Conservation (phyloP, 768 basidiomycete species). For the Paxillus rubicundulus region DNA sequence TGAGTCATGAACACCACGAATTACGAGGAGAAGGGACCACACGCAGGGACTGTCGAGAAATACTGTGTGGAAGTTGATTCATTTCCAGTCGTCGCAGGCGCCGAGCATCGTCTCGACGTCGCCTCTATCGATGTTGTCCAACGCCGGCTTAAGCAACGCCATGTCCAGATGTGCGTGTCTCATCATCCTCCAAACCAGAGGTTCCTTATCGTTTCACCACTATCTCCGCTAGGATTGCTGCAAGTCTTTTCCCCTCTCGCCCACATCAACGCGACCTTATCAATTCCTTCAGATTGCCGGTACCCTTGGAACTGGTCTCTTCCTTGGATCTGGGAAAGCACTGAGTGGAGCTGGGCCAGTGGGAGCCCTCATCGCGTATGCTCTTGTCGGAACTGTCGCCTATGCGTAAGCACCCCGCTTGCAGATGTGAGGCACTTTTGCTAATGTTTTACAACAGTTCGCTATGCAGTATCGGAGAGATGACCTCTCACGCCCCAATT, state of each 20-base stretch:
- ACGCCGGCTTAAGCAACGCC: slow-evolving; percentile 68
- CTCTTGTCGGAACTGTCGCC: slow-evolving; percentile 61
- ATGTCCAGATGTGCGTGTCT: slow-evolving; percentile 67
- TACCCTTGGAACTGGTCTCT: slow-evolving; percentile 73
- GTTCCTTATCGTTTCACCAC: slow-evolving; percentile 16
- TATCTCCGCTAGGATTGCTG: slow-evolving; percentile 64
- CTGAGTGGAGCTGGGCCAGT: slow-evolving; percentile 60
- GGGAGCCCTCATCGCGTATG: slow-evolving; percentile 65
- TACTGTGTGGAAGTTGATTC: not conserved
- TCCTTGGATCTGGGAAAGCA: slow-evolving; percentile 67
- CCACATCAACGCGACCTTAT: not conserved
- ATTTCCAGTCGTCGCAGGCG: slow-evolving; percentile 8
- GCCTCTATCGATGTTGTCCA: slow-evolving; percentile 70
- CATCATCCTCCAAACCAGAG: not conserved
- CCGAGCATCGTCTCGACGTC: slow-evolving; percentile 46
- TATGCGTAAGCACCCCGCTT: slow-evolving; percentile 53
- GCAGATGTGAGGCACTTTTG: slow-evolving; percentile 38
- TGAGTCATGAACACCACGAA: not conserved
- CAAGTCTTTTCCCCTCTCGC: slow-evolving; percentile 35
- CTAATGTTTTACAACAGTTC: slow-evolving; percentile 43
- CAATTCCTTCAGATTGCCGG: slow-evolving; percentile 60
- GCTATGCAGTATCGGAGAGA: slow-evolving; percentile 70
- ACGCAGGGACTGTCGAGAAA: slow-evolving; percentile 10
- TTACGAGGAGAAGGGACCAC: not conserved
- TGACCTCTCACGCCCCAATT: slow-evolving; percentile 76